Conservation (phyloP, 352 stramenopile genomes). For the Phytophthora tubulina region DNA sequence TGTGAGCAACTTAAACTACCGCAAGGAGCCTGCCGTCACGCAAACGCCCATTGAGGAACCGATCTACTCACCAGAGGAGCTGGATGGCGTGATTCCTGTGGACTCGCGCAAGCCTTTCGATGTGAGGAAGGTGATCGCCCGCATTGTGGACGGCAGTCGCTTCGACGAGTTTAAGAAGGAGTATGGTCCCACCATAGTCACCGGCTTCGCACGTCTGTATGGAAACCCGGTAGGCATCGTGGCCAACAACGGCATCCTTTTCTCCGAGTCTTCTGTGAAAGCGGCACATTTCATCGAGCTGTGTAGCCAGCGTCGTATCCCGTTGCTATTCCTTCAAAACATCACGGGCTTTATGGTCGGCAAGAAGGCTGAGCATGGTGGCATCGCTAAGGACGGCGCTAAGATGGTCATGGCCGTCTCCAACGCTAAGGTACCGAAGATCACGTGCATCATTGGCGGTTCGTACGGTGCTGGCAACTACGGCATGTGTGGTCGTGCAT, state of each 20-base stretch:
- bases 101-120: constrained; percentile 97
- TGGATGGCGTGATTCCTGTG: constrained; percentile 94
- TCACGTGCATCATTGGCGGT: constrained; percentile 97
- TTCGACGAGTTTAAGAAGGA: constrained; percentile 99
- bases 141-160: constrained; percentile 96
- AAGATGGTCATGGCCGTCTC: constrained; percentile 97
- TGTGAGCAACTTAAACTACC: constrained; percentile 92
- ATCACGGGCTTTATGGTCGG: constrained; percentile 99
- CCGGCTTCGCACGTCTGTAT: constrained; percentile 96
- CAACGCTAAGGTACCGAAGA: constrained; percentile 96
- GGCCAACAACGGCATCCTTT: constrained; percentile 99
- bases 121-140: constrained; percentile 95
- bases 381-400: constrained; percentile 97
- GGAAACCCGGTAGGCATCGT: constrained; percentile 97
- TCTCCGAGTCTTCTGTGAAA: constrained; percentile 94
- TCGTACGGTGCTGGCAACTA: constrained; percentile 98
- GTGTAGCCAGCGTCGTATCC: constrained; percentile 96
- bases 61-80: constrained; percentile 92
- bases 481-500: constrained; percentile 98
- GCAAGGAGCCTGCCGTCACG: constrained; percentile 47
- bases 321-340: constrained; percentile 99
- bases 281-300: constrained; percentile 98
- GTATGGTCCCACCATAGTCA: constrained; percentile 98
- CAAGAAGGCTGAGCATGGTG: constrained; percentile 96
- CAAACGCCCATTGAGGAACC: constrained; percentile 93